Evolutionary conservation across 805 yeast species (phyloP), one percentile per base, ranked within the genome.

Genomic region (Naumovozyma baii): DNA sequence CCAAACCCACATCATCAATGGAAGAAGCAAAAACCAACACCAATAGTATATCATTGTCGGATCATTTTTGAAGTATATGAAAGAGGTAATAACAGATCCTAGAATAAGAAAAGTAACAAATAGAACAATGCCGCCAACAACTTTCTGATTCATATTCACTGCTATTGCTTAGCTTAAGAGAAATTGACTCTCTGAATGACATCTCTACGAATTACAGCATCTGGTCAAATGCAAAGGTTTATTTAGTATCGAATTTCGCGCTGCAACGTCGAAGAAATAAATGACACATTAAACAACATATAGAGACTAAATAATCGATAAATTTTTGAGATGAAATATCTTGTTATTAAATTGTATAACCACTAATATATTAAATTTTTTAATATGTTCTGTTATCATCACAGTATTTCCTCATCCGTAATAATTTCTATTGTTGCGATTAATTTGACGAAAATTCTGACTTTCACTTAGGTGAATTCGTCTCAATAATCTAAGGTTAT

Each of bases 1-100:
- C 62, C 63, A 60, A 14, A 53, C 38, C 64, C 64, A 60, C 2
- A 57, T 40, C 43, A 49, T 46, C 4, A 49, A 50, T 7, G 64
- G 64, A 14, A 50, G 43, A 26, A 57, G 40, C 45, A 48, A 36
- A 4, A 53, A 16, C 49, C 56, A 51, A 32, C 51, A 47, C 61
- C 61, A 58, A 40, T 59, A 59, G 39, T 55, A 55, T 1, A 46
- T 37, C 7, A 28, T 19, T 2, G 41, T 38, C 1, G 44, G 39
- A 20, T 48, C 39, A 9, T 43, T 28, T 31, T 39, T 37, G 9
- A 44, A 41, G 29, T 36, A 46, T 18, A 45, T 32, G 33, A 51
- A 51, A 7, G 44, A 28, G 3, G 33, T 20, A 9, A 49, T 9
- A 3, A 48, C 48, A 16, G 42, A 26, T 5, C 41, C 14, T 2